These are phyloP conservation scores for Lichtheimia ornata DNA, from an alignment of 371 early-diverging fungal species.

Conservation along the genomic window DNA sequence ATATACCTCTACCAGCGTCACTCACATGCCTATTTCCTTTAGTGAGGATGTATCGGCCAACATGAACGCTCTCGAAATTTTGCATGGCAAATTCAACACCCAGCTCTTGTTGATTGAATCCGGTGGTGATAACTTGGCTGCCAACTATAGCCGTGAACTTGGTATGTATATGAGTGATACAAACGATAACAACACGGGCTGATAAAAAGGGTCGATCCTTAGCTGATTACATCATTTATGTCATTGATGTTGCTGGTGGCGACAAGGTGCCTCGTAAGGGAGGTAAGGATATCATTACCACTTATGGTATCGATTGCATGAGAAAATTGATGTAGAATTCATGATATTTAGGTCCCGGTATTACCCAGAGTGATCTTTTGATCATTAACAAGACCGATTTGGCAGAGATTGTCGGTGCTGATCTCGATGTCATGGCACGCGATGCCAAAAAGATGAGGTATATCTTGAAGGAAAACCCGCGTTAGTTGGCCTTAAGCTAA, in stretches of 20 bases:
- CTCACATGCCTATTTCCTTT: too few relatives aligned
- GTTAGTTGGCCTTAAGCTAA: not conserved
- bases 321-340: not conserved
- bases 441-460: constrained; percentile 89
- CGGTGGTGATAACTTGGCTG: constrained; percentile 93
- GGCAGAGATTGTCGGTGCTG: constrained; percentile 86
- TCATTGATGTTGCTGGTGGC: constrained; percentile 95
- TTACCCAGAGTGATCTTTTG: constrained; percentile 90
- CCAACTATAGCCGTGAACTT: constrained; percentile 78
- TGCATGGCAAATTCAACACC: constrained; percentile 81
- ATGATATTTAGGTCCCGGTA: constrained; percentile 73
- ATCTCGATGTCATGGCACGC: constrained; percentile 87
- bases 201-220: constrained; percentile 18
- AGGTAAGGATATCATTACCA: constrained; percentile 28
- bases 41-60: constrained; percentile 96
- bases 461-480: not conserved
- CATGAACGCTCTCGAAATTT: constrained; percentile 84
- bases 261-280: constrained; percentile 91
- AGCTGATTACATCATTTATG: constrained; percentile 95
- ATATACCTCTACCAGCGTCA: too few relatives aligned
- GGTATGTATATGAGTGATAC: constrained; percentile 20
- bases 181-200: not conserved
- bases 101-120: constrained; percentile 88
- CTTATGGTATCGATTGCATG: too few relatives aligned
- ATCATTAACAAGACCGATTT: constrained; percentile 96